A percentile compares a stretch with the other conserved stretches of the same genome.
Conservation (phyloP, 768 basidiomycete species). For the Xerocomellus chrysenteron region DNA sequence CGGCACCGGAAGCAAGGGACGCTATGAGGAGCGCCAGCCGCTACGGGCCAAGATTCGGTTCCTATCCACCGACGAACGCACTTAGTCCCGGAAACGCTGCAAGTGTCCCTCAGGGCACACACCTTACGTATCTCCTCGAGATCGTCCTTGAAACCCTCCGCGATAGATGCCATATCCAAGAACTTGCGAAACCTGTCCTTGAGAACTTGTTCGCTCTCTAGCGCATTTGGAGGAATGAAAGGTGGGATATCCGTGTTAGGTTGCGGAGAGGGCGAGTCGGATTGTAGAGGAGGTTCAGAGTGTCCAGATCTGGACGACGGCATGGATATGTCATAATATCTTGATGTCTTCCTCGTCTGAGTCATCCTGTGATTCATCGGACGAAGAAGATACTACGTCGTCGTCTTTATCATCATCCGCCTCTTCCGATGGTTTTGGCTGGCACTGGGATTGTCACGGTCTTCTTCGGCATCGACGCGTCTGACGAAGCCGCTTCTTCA, state of each 20-base stretch:
- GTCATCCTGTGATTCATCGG: constrained; percentile 12
- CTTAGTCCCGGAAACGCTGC: not conserved
- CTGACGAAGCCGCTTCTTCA: constrained; percentile 27
- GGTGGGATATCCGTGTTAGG: constrained; percentile 44
- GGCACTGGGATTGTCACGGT: constrained; percentile 11
- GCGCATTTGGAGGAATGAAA: constrained; percentile 47
- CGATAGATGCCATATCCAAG: constrained; percentile 84
- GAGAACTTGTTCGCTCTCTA: constrained; percentile 50
- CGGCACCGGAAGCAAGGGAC: constrained; percentile 76
- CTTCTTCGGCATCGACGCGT: constrained; percentile 6
- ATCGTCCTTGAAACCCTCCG: constrained; percentile 80
- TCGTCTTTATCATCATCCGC: constrained; percentile 3
- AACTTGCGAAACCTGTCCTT: constrained; percentile 76
- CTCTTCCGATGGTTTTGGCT: constrained; percentile 3
- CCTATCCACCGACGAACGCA: constrained; percentile 31
- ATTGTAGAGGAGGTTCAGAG: constrained; percentile 5
- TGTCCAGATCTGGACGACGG: not conserved
- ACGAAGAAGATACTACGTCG: constrained; percentile 8
- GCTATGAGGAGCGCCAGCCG: constrained; percentile 76
- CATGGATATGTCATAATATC: not conserved
- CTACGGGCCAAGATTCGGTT: constrained; percentile 68
- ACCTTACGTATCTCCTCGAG: constrained; percentile 84
- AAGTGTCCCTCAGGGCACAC: constrained; percentile 8
- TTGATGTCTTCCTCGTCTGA: constrained; percentile 5
- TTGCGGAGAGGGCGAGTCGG: constrained; percentile 28